Base-by-base conservation (phyloP, 805 yeast genomes). In the Candida sakaeoensis region DNA sequence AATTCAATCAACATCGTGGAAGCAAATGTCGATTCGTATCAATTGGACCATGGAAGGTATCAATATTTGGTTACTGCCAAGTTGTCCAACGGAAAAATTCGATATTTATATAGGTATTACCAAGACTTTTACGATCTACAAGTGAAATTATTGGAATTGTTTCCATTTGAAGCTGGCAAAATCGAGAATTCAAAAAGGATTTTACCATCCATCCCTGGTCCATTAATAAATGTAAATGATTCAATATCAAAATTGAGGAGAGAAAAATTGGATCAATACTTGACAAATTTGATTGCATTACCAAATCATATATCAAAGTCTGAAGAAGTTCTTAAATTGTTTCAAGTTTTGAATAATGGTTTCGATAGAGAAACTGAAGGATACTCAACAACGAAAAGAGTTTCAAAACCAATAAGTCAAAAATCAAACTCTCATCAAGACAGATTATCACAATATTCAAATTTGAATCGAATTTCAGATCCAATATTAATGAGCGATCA, bases 111-210 rank as follows among this genome's bases (percentile, higher is more conserved):
- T 60, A 74, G 99, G 44, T 90, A 76, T 63, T 93, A 93, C 63
- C 96, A 91, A 59, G 99, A 93, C 64, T 93, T 93, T 57, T 93
- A 90, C 60, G 95, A 93, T 58, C 77, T 90, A 57, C 99, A 93
- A 58, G 89, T 89, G 38, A 78, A 74, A 46, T 68, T 93, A 37
- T 69, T 91, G 37, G 93, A 85, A 52, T 72, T 80, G 19, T 93
- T 85, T 70, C 97, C 97, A 6, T 79, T 75, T 44, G 99, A 91
- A 61, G 95, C 97, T 7, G 97, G 97, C 10, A 80, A 87, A 49
- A 81, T 79, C 32, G 82, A 80, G 40, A 85, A 85, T 60, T 71
- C 79, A 19, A 78, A 80, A 38, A 78, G 99, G 48, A 82, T 85
- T 22, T 72, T 93, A 42, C 99, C 99, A 6, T 88, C 82, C 49